Evolutionary conservation across 352 stramenopile genomes (phyloP), one percentile per base, ranked within the genome.

Genomic region (Phytophthora uliginosa): DNA sequence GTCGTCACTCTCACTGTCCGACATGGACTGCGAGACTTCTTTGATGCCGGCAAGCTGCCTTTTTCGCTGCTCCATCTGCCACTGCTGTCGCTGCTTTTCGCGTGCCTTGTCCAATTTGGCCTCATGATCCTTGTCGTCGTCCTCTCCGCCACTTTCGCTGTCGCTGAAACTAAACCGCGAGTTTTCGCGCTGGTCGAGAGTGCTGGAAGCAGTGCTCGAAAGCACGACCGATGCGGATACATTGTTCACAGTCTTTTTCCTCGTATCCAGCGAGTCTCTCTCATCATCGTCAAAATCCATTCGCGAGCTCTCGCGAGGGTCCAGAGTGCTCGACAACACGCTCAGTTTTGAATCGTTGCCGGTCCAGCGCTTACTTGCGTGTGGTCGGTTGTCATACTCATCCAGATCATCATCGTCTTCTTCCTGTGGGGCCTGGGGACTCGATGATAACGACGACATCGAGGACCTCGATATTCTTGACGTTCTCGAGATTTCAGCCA

Each of bases 231-330:
- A 81, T 58, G 42, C 28, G n/a, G 65, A 67, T 31, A 34, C 36
- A 38, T 74, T 56, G 15, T 51, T 69, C 22, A 58, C 1, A 26
- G 73, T 73, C 26, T 65, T 62, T 48, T 78, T 68, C 26, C 65
- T 64, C 4, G 58, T 71, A 47, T 63, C 59, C n/a, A 64, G 10
- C 6, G 31, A 62, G 4, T 59, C 26, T 20, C 57, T 50, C 22
- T 69, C 52, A 17, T 78, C 64, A 34, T 82, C 71, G 28, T 73
- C 78, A 52, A 82, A 81, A 26, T 79, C 51, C 52, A 85, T 62
- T 50, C 59, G 63, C n/a, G 78, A 85, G 55, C 78, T 85, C 58
- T 81, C 78, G 33, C 78, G 78, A 56, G 69, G 53, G 20, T 79
- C 78, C 26, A 74, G 18, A 15, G 48, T 63, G 59, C 73, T 83